Conservation (phyloP, 192 early-diverging fungal genomes). For the Martensiomyces pterosporus region DNA sequence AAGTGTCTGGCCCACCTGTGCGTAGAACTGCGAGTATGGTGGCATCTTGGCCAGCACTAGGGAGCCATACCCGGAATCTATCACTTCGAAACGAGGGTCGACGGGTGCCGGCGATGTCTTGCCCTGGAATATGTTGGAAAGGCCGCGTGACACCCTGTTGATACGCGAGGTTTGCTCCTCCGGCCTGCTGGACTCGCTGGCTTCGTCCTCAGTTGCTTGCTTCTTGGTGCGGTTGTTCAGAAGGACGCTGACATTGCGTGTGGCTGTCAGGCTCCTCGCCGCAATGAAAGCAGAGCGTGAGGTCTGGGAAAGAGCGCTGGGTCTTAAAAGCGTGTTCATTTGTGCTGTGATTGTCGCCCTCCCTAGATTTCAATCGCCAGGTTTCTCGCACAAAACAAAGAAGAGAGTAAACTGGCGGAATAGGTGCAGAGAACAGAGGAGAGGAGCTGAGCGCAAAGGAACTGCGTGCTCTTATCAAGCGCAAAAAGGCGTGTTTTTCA, state of each 20-base stretch:
- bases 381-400: too few relatives aligned
- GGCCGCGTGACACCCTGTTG: conserved; percentile 5
- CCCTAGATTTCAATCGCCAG: too few relatives aligned
- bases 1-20: conserved; percentile 26
- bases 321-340: neutral
- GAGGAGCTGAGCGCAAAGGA: too few relatives aligned
- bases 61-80: conserved; percentile 20
- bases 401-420: too few relatives aligned
- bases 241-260: conserved; percentile 6
- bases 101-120: conserved; percentile 15
- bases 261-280: too few relatives aligned
- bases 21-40: conserved; percentile 32
- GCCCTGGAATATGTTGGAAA: conserved; percentile 18
- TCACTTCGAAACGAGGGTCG: conserved; percentile 30
- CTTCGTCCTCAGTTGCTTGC: neutral
- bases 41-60: conserved; percentile 31
- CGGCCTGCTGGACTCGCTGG: too few relatives aligned
- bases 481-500: too few relatives aligned
- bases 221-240: conserved; percentile 4
- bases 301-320: neutral
- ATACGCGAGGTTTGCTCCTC: neutral
- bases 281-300: neutral
- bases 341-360: too few relatives aligned
- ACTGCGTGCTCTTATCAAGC: too few relatives aligned
- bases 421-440: too few relatives aligned